Evolutionary conservation across 805 yeast species (phyloP).

Genomic region (Cyberlindnera misumaiensis): DNA sequence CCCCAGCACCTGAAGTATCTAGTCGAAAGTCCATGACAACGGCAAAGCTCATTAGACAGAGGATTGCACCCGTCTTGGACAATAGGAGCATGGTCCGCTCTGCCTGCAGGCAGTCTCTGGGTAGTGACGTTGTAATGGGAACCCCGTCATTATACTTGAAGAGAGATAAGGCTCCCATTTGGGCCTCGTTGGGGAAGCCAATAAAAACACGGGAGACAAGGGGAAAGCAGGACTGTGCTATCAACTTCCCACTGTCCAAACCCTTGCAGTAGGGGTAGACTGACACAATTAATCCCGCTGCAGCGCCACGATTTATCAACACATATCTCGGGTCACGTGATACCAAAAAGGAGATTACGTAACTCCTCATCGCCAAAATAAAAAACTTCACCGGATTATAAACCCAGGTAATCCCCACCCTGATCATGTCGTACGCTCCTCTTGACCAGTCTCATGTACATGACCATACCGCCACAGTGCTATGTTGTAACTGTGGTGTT

Average conservation of each 20-base stretch:
- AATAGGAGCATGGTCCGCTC: slow-evolving; percentile 20
- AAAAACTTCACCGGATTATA: neutral
- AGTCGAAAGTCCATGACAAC: slow-evolving; percentile 16
- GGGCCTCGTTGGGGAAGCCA: neutral
- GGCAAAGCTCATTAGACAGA: slow-evolving; percentile 16
- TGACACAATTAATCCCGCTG: no score
- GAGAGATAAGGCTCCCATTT: neutral
- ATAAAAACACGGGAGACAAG: neutral
- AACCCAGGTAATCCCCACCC: no score
- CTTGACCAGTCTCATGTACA: slow-evolving; percentile 30
- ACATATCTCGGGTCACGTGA: no score
- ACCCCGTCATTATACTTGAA: slow-evolving; percentile 4
- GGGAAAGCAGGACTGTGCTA: no score
- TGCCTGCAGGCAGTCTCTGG: slow-evolving; percentile 24
- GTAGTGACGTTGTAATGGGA: slow-evolving; percentile 15
- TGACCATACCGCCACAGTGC: slow-evolving; percentile 64
- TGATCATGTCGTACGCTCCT: slow-evolving; percentile 30
- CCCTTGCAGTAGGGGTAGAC: no score
- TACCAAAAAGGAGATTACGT: neutral
- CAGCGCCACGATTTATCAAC: no score
- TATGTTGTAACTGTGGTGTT: slow-evolving; percentile 97
- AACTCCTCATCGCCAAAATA: slow-evolving; percentile 6
- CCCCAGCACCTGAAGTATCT: slow-evolving; percentile 1
- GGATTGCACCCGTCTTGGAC: slow-evolving; percentile 16
- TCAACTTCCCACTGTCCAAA: no score